Base-by-base conservation (phyloP, 768 basidiomycete species). In the Leccinellum rugosiceps region DNA sequence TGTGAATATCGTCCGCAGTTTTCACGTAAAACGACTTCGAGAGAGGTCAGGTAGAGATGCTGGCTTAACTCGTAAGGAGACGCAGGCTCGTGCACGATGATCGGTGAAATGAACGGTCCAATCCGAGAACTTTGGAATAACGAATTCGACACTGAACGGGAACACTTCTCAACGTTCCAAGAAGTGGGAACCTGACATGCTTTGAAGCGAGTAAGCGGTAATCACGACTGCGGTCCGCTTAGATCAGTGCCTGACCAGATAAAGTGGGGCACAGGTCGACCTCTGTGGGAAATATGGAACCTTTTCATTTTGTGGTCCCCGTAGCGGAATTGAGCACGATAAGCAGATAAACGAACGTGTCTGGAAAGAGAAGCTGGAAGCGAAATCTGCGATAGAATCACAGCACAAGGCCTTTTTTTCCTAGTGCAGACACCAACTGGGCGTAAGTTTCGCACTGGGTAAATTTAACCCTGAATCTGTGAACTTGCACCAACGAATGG, bases 231-330 rank as follows among this genome's bases (percentile, higher is more conserved):
- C 53, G 47, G 57, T 61, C 69, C 60, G 62, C 52, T 57, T 48
- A 60, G 59, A 58, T 66, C 59, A 62, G 69, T 70, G 64, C 71
- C 69, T 71, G 66, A 61, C 56, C 49, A 58, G 62, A 65, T 71
- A 66, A 60, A 60, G 59, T 63, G 64, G 63, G 48, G 58, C 58
- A 43, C 54, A 55, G 61, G 6, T 60, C 55, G 60, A 62, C 13
- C 43, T 45, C 28, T 62, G 58, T 64, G 65, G 56, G 67, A 68
- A 31, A 64, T 28, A 41, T 17, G 38, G 57, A 50, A 60, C 58
- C 58, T 51, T 68, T 70, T 70, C 60, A 70, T 68, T 68, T 70
- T 65, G 55, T 26, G 19, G 43, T 43, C 57, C 54, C 58, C 57
- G 13, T 55, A 63, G 54, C 48, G 51, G 53, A 32, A 58, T 53